Base-by-base conservation (phyloP, 176 grass and related monocot genomes). In the Raddia distichophylla region DNA sequence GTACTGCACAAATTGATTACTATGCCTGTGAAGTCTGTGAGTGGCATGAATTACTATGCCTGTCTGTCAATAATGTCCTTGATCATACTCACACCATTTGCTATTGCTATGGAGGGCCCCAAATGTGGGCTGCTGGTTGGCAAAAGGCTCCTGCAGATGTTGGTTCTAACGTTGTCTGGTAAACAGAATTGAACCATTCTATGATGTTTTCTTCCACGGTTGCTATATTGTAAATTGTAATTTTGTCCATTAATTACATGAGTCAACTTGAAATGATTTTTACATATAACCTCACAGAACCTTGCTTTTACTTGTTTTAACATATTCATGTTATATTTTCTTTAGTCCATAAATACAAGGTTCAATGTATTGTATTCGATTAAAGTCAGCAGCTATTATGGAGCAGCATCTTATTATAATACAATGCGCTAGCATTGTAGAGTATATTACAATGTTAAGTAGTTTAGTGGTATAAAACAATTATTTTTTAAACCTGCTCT, bases 41-140 rank as follows among this genome's bases (percentile, higher is more conserved):
- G 92, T 70, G 94, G 94, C 76, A 97, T 97, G 94, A 97, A 97
- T 86, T 94, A 97, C 71, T 97, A 97, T 34, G 92, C 94, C 9
- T 97, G 94, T 48, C 81, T 97, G 18, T 97, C 92, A 15, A 92
- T 97, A 55, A 82, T 97, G 70, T 97, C 94, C 48, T 73, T 94
- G 27, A 43, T 97, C 75, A 94, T 97, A 87, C 88, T 97, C 45
- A 91, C 87, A 77, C 94, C 94, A 69, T 97, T 97, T 74, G 89
- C 94, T 59, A 86, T 97, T 42, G 94, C 90, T 74, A 92, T 97
- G 73, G 94, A 97, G 84, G 91, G 94, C 12, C 91, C 11, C 83
- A 94, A 78, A 71, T 94, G 75, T 97, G 94, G 94, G 79, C 86
- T 84, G 91, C 94, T 84, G 94, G 94, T 66, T 97, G 91, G 94